Base-by-base conservation (phyloP, 2,329 filamentous ascomycete species). In the Monosporascus sp. region DNA sequence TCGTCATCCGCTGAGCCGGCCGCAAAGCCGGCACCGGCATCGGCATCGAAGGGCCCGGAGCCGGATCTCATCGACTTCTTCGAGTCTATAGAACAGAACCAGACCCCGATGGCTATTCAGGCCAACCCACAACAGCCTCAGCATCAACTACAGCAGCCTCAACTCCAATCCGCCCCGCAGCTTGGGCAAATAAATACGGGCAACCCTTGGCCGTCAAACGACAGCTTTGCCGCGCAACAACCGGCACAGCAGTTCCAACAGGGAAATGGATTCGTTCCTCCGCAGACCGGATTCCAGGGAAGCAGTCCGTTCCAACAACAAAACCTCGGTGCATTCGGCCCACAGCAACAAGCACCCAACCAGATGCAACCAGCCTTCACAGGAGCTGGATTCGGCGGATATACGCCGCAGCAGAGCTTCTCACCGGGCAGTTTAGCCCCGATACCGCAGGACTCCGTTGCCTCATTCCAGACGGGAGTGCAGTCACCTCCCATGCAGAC, bases 11-110 rank as follows among this genome's bases (percentile, higher is more conserved):
- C 64, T 52, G 52, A 66, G 26, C 60, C 67, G 20, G 55, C 58
- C 53, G 63, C 76, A 38, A 80, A 80, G 60, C 71, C 78, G 7
- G 61, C 70, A 11, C 74, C 72, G 58, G 70, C 73, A 3, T 69
- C 72, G 58, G 70, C 73, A 3, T 69, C 72, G 37, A 91, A 87
- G 70, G 85, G 81, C 2, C 84, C 86, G 27, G 85, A 82, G 61
- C 84, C 86, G 27, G 89, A 95, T 74, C 78, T 95, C 56, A 97
- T 96, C 66, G 94, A 93, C 74, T 97, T 96, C 72, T 96, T 96
- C 69, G 93, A 87, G 65, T 92, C 91, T 6, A 96, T 96, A 64
- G 92, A 97, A 65, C 85, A 91, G 66, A 91, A 92, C 59, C 91
- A 94, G 68, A 89, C 89, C 50, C 78, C 86, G 1, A 82, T 89